Conservation (phyloP, 202 grass and related monocot genomes). For the Setaria viridis region DNA sequence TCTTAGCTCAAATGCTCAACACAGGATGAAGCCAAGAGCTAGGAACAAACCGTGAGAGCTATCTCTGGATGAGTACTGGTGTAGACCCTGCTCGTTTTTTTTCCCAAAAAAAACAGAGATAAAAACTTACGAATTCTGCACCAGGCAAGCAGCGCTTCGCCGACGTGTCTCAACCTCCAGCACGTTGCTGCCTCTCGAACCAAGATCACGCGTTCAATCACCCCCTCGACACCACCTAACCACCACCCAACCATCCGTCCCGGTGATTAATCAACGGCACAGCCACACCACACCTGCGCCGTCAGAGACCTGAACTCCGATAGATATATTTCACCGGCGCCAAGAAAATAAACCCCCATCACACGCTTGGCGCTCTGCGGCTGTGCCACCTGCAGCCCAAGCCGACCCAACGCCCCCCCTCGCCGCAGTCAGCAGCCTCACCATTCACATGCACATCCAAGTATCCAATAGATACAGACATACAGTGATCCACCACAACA, state of each 20-base stretch:
- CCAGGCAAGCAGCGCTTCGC: neutral
- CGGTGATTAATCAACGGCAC: neutral
- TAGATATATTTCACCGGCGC: neutral
- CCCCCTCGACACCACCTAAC: neutral
- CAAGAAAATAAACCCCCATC: neutral
- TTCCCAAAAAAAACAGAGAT: neutral
- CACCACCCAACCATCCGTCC: neutral
- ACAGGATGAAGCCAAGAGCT: no score
- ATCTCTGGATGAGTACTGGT: no score
- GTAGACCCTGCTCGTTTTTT: neutral
- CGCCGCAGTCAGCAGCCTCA: neutral
- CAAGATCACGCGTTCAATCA: neutral
- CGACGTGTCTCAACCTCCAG: conserved; percentile 9
- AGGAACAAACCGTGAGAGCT: no score
- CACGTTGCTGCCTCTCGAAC: neutral
- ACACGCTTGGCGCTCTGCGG: neutral
- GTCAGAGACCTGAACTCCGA: neutral
- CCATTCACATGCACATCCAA: no score
- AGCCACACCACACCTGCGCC: neutral
- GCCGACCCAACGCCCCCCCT: neutral
- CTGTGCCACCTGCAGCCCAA: neutral
- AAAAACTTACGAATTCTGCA: neutral
- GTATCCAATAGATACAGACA: no score
- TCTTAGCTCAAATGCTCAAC: no score
- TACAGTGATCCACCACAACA: neutral